Percentiles rank a stretch among this genome's conserved stretches.
Evolutionary conservation across 1,139 yeast genomes (phyloP).

Genomic region (Suhomyces yuchorum): DNA sequence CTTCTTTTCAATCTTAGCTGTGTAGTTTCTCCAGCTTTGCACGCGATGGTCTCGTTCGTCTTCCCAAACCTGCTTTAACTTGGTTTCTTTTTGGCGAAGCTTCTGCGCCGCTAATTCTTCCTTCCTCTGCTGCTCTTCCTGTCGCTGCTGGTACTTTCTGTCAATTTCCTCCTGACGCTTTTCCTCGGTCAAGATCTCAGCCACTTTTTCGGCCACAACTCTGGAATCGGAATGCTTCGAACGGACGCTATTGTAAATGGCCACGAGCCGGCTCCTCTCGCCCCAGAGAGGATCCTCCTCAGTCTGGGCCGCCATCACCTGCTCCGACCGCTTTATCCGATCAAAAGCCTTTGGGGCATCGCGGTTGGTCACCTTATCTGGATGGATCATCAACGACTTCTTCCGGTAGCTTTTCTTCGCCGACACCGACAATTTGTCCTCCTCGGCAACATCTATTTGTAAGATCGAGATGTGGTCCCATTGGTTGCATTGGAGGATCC

Average conservation of each 20-base stretch:
- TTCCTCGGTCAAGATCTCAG: slow-evolving; percentile 39
- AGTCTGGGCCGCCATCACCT: slow-evolving; percentile 20
- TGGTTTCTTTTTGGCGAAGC: slow-evolving; percentile 41
- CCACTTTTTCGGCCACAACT: slow-evolving; percentile 42
- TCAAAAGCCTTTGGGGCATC: slow-evolving; percentile 68
- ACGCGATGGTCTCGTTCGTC: slow-evolving; percentile 61
- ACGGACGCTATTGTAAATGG: slow-evolving; percentile 43
- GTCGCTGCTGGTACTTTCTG: slow-evolving; percentile 32
- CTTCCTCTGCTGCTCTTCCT: slow-evolving; percentile 27
- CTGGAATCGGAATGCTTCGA: slow-evolving; percentile 20
- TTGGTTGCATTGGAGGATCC: slow-evolving; percentile 51
- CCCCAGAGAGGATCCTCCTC: slow-evolving; percentile 5
- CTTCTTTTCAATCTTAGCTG: slow-evolving; percentile 45
- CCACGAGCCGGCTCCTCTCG: slow-evolving; percentile 42
- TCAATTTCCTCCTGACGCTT: slow-evolving; percentile 36
- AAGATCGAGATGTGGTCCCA: slow-evolving; percentile 60
- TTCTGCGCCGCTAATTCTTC: slow-evolving; percentile 35
- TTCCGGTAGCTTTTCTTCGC: slow-evolving; percentile 55
- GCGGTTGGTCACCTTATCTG: slow-evolving; percentile 60
- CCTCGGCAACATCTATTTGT: slow-evolving; percentile 49
- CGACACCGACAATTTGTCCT: slow-evolving; percentile 27
- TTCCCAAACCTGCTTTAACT: slow-evolving; percentile 60
- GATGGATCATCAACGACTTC: slow-evolving; percentile 67
- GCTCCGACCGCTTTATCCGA: slow-evolving; percentile 42
- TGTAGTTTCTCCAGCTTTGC: slow-evolving; percentile 60